Conservation (phyloP, 116 monocot genomes). For the Trichopus zeylanicus region DNA sequence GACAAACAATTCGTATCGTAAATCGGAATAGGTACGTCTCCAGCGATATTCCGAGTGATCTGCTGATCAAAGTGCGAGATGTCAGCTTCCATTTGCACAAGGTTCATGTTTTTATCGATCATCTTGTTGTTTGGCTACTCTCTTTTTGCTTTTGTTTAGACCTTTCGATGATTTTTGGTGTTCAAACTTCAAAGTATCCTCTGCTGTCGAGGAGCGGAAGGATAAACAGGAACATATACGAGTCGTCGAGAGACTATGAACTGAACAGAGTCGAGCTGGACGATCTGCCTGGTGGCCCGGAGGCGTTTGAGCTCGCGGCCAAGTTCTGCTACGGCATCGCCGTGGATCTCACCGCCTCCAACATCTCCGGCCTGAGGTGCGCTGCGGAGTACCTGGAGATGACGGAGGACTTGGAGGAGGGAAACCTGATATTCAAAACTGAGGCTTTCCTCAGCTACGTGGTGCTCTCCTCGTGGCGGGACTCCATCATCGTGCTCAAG, state of each 20-base stretch:
- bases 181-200: slow-evolving; percentile 36
- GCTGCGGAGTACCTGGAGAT: slow-evolving; percentile 93
- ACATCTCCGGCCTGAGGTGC: slow-evolving; percentile 90
- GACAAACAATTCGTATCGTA: background rate
- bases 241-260: slow-evolving; percentile 26
- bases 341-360: slow-evolving; percentile 78
- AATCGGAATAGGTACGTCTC: slow-evolving; percentile 38
- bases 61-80: slow-evolving; percentile 64
- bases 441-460: slow-evolving; percentile 97
- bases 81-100: slow-evolving; percentile 76
- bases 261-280: slow-evolving; percentile 38
- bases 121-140: background rate
- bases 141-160: background rate
- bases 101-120: slow-evolving; percentile 20
- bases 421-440: slow-evolving; percentile 94
- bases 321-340: slow-evolving; percentile 94
- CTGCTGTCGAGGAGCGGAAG: slow-evolving; percentile 56
- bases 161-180: background rate
- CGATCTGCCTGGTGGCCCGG: slow-evolving; percentile 73
- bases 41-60: slow-evolving; percentile 84
- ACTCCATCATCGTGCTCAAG: slow-evolving; percentile 88
- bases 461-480: slow-evolving; percentile 86
- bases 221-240: slow-evolving; percentile 55
- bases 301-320: slow-evolving; percentile 87
- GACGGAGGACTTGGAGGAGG: slow-evolving; percentile 97